phyloP scores from a whole-genome alignment of 2,329 filamentous ascomycete genomes.

The Penicillium janthinellum region DNA sequence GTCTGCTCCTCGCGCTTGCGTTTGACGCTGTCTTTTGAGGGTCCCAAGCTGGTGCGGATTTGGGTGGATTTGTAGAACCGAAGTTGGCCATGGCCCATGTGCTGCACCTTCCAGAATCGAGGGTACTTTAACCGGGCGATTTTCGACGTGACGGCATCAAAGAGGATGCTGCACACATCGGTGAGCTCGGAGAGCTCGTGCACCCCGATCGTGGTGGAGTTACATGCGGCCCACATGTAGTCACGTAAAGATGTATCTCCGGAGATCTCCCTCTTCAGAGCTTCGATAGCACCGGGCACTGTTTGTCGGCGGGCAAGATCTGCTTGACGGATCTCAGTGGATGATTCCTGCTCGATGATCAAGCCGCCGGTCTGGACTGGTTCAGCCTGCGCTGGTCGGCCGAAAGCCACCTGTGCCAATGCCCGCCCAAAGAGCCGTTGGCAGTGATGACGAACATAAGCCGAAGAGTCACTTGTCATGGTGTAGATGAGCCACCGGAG shows the following conservation, averaged over 20 bases:
- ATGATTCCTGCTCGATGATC: slow-evolving; percentile 60
- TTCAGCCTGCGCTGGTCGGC: slow-evolving; percentile 45
- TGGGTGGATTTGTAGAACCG: slow-evolving; percentile 45
- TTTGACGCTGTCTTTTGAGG: slow-evolving; percentile 37
- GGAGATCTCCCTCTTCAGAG: slow-evolving; percentile 57
- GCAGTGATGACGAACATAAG: slow-evolving; percentile 58
- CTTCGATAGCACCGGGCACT: slow-evolving; percentile 60
- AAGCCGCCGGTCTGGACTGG: slow-evolving; percentile 45
- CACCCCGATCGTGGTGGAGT: slow-evolving; percentile 52
- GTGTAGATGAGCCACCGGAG: slow-evolving; percentile 60
- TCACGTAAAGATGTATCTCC: slow-evolving; percentile 53
- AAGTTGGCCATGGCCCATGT: slow-evolving; percentile 53
- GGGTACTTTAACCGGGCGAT: slow-evolving; percentile 57
- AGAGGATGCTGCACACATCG: slow-evolving; percentile 60
- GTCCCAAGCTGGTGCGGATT: slow-evolving; percentile 40
- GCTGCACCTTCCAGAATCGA: slow-evolving; percentile 57
- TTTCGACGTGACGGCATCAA: slow-evolving; percentile 53
- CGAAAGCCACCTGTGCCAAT: slow-evolving; percentile 61
- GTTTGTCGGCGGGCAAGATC: slow-evolving; percentile 58
- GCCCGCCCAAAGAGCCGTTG: slow-evolving; percentile 56
- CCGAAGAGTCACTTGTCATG: slow-evolving; percentile 59
- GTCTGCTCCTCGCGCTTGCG: slow-evolving; percentile 45
- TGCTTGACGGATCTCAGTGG: slow-evolving; percentile 54
- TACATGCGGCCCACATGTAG: slow-evolving; percentile 60
- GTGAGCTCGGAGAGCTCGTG: slow-evolving; percentile 59